A percentile compares a stretch with the other conserved stretches of the same genome.
phyloP scores from a whole-genome alignment of 352 stramenopile species.

The Thalassiosira ordinaria region DNA sequence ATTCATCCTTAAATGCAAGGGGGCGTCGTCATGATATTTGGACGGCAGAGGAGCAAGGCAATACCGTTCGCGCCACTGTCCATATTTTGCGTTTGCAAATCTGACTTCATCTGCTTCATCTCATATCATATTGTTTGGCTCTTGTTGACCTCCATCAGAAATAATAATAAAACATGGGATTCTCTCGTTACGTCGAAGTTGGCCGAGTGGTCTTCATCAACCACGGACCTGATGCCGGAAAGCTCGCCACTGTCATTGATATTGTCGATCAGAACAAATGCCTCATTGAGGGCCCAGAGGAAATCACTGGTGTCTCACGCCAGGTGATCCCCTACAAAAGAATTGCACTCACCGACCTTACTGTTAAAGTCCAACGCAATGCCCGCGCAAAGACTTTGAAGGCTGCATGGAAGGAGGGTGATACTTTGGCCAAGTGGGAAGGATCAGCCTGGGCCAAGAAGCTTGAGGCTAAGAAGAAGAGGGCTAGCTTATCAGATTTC shows the following conservation, averaged over 20 bases:
- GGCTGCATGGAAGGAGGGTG: conserved; percentile 89
- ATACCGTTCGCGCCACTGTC: too few relatives aligned
- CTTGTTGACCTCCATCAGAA: not conserved
- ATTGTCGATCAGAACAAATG: conserved; percentile 98
- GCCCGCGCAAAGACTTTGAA: conserved; percentile 94
- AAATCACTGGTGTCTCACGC: conserved; percentile 94
- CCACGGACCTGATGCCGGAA: conserved; percentile 97
- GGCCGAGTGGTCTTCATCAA: conserved; percentile 98
- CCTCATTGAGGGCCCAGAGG: conserved; percentile 95
- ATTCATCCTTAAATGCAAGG: too few relatives aligned
- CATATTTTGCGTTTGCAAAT: too few relatives aligned
- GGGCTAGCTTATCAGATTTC: conserved; percentile 95
- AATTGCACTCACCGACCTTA: conserved; percentile 97
- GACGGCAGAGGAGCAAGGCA: too few relatives aligned
- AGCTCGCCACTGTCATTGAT: conserved; percentile 99
- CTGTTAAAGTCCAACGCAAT: conserved; percentile 93
- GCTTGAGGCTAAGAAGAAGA: conserved; percentile 95
- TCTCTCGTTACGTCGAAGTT: conserved; percentile 99
- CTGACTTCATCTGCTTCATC: too few relatives aligned
- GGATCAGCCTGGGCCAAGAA: conserved; percentile 97
- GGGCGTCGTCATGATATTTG: too few relatives aligned
- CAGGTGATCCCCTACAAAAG: conserved; percentile 99
- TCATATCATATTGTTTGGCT: too few relatives aligned
- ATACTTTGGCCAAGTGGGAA: conserved; percentile 95
- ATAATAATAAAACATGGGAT: conserved; percentile 84